Evolutionary conservation across 805 yeast species (phyloP), one percentile per base, ranked within the genome.

Genomic region (Zygoascus flipseniorum): DNA sequence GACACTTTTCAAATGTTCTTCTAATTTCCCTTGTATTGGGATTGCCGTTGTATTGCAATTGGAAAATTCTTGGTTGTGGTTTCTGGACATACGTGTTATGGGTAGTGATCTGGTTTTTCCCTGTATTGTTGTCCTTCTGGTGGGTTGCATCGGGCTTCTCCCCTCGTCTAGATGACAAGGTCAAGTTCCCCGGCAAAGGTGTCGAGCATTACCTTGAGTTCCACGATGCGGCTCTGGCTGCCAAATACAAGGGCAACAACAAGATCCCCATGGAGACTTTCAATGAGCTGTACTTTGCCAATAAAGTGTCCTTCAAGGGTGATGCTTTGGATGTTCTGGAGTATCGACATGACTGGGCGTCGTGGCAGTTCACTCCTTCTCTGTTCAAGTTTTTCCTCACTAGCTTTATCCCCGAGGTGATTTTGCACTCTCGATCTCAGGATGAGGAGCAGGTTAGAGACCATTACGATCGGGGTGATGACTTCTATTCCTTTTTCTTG

Each of bases 371-470:
- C 76, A 89, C 97, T 45, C 63, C 79, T 56, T 74, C 86, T 32
- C 76, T 89, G 56, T 89, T 82, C 81, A 83, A 77, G 68, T 89
- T 76, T 73, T 89, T 89, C 74, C 70, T 89, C 60, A 77, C 87
- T 50, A 95, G 93, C 48, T 80, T 89, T 86, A 85, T 89, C 59
- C 97, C 97, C 46, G 97, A 89, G 73, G 95, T 89, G 54, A 85
- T 89, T 63, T 69, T 89, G 82, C 97, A 89, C 75, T 83, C 95
- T 59, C 82, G 88, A 68, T 85, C 95, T 19, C 97, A 89, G 75
- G 97, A 89, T 69, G 97, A 89, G 74, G 97, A 89, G 72, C 97
- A 89, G 72, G 97, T 89, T 54, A 82, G 96, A 71, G 96, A 86
- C 65, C 96, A 89, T 73, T 89, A 89, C 70, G 97, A 89, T 75